A percentile compares a stretch with the other conserved stretches of the same genome.
These are phyloP conservation scores for Chloromonas sp. DNA, from an alignment of 163 green algal species.

Conservation along the genomic window DNA sequence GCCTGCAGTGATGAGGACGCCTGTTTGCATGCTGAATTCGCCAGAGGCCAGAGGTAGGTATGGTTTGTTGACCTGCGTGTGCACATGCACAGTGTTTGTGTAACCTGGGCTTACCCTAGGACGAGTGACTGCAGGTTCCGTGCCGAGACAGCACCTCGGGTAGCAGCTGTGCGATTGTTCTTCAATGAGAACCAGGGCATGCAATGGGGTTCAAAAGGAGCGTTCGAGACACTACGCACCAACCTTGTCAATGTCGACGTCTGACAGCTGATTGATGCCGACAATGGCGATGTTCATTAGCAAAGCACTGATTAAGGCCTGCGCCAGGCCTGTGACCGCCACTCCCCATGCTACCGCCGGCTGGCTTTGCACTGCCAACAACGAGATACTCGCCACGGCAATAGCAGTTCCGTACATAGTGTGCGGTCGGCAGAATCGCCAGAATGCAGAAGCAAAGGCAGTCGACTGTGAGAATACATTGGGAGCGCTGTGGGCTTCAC, in stretches of 20 bases:
- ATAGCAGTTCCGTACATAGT: slow-evolving; percentile 88
- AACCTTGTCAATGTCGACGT: slow-evolving; percentile 78
- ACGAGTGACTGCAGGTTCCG: too few relatives aligned
- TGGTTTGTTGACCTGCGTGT: slow-evolving; percentile 88
- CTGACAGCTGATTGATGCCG: slow-evolving; percentile 89
- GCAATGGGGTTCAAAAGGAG: background rate
- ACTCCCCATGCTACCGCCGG: background rate
- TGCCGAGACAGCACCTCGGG: too few relatives aligned
- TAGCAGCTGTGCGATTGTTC: too few relatives aligned
- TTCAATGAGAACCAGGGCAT: background rate
- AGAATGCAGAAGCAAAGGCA: slow-evolving; percentile 17
- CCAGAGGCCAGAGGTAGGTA: slow-evolving; percentile 90
- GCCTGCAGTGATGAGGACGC: slow-evolving; percentile 40
- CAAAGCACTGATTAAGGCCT: slow-evolving; percentile 67
- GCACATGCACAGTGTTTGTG: background rate
- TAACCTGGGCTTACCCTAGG: too few relatives aligned
- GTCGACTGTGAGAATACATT: too few relatives aligned
- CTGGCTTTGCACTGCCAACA: slow-evolving; percentile 57
- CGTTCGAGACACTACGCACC: background rate
- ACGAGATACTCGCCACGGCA: slow-evolving; percentile 72
- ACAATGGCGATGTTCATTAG: slow-evolving; percentile 91
- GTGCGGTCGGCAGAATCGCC: slow-evolving; percentile 79
- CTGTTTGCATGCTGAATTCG: slow-evolving; percentile 66
- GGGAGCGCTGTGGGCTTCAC: too few relatives aligned
- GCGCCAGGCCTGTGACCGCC: slow-evolving; percentile 30